phyloP scores from a whole-genome alignment of 352 stramenopile species.

The Globisporangium polare region DNA sequence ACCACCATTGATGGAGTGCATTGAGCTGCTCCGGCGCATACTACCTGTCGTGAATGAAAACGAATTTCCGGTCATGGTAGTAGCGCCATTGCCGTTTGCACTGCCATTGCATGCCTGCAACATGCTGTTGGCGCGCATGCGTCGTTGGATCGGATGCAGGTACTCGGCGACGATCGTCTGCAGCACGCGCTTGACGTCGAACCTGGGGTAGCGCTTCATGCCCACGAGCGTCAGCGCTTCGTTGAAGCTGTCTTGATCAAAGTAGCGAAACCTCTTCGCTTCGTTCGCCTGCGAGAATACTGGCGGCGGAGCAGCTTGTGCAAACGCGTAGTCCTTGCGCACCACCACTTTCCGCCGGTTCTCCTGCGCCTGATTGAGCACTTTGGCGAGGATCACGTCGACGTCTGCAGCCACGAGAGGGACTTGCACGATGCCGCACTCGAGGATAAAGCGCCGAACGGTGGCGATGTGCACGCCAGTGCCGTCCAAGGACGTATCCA shows the following conservation, averaged over 20 bases:
- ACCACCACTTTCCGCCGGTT: conserved; percentile 42
- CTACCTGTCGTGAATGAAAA: neutral
- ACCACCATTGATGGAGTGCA: conserved; percentile 5
- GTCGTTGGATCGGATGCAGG: conserved; percentile 37
- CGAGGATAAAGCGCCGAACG: conserved; percentile 58
- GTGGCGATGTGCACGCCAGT: conserved; percentile 62
- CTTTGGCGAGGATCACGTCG: conserved; percentile 59
- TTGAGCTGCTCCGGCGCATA: conserved; percentile 3
- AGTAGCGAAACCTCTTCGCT: conserved; percentile 52
- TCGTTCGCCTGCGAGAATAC: conserved; percentile 19
- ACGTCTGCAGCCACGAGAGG: conserved; percentile 56
- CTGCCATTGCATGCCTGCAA: neutral
- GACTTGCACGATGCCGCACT: conserved; percentile 53
- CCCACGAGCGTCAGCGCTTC: conserved; percentile 64
- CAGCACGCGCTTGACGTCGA: conserved; percentile 44
- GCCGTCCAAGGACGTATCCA: conserved; percentile 45
- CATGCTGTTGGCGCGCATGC: conserved; percentile 17
- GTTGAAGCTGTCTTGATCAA: conserved; percentile 65
- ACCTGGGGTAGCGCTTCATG: conserved; percentile 56
- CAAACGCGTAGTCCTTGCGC: conserved; percentile 56
- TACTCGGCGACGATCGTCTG: conserved; percentile 54
- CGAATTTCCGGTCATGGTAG: neutral
- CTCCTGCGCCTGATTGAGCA: conserved; percentile 50
- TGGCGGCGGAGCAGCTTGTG: conserved; percentile 11
- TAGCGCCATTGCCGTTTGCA: neutral